phyloP scores from a whole-genome alignment of 2,329 filamentous ascomycete genomes.

The Calonectria crousiana region DNA sequence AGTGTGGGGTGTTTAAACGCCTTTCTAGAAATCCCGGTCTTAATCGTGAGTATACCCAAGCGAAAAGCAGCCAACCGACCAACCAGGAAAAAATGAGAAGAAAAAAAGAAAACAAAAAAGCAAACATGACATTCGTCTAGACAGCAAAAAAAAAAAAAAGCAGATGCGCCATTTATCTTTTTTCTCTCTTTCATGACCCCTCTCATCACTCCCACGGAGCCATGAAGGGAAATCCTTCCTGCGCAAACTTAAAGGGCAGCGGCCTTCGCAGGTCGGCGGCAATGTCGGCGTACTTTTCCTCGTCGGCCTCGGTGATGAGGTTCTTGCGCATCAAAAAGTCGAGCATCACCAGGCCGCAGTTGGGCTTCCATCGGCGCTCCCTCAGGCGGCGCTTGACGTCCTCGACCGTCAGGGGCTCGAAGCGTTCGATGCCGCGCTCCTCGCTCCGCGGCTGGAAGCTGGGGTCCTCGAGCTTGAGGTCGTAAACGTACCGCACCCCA shows the following conservation, averaged over 20 bases:
- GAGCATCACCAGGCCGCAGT: slow-evolving; percentile 54
- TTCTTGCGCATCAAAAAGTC: slow-evolving; percentile 51
- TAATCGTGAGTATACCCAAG: background rate
- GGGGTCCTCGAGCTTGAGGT: slow-evolving; percentile 46
- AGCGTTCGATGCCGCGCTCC: slow-evolving; percentile 45
- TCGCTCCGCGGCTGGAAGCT: slow-evolving; percentile 39
- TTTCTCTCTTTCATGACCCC: background rate
- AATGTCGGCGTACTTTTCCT: slow-evolving; percentile 38
- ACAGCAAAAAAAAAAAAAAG: background rate
- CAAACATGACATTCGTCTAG: background rate
- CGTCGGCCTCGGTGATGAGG: slow-evolving; percentile 40
- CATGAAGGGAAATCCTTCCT: slow-evolving; percentile 28
- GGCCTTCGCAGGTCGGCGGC: slow-evolving; percentile 37
- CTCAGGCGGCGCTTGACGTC: slow-evolving; percentile 47
- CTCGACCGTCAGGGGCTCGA: slow-evolving; percentile 44
- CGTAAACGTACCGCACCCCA: slow-evolving; percentile 53
- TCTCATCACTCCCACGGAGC: slow-evolving; percentile 10
- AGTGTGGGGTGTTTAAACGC: background rate
- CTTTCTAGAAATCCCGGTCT: background rate
- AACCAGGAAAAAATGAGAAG: too few relatives aligned
- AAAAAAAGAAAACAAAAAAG: background rate
- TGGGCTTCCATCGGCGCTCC: slow-evolving; percentile 51
- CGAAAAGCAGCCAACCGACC: background rate
- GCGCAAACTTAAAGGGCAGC: slow-evolving; percentile 44
- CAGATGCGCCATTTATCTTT: background rate